Conservation (phyloP, 305 asterid genomes). For the Fraxinus dipetala region DNA sequence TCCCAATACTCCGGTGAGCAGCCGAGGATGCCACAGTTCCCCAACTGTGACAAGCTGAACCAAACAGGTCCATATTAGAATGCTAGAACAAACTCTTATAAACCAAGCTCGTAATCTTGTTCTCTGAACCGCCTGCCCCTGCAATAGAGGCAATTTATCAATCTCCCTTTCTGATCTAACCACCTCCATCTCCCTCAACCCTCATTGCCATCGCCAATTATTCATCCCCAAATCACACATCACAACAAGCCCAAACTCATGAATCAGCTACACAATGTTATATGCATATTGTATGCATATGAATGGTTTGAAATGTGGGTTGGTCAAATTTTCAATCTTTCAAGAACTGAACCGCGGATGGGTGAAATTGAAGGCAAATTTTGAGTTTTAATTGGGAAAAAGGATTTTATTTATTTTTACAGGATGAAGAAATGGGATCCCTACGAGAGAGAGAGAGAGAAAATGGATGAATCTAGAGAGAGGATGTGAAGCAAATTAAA, state of each 20-base stretch:
- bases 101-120: constrained; percentile 84
- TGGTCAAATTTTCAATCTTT: constrained; percentile 34
- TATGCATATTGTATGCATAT: constrained; percentile 9
- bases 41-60: constrained; percentile 78
- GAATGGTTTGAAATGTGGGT: constrained; percentile 25
- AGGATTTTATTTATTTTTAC: neutral
- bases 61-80: constrained; percentile 90
- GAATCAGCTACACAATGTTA: neutral
- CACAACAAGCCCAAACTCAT: constrained; percentile 18
- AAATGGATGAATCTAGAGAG: constrained; percentile 18
- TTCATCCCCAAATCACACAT: constrained; percentile 34
- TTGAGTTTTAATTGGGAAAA: constrained; percentile 1
- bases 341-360: constrained; percentile 27
- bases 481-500: constrained; percentile 31
- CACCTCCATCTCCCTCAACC: constrained; percentile 41
- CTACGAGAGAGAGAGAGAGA: neutral
- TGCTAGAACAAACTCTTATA: constrained; percentile 78
- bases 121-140: constrained; percentile 62
- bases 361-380: neutral
- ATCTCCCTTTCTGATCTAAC: constrained; percentile 46
- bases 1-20: constrained; percentile 50
- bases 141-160: constrained; percentile 50
- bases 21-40: constrained; percentile 78
- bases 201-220: constrained; percentile 38
- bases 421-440: constrained; percentile 31